Base-by-base conservation (phyloP, 768 basidiomycete genomes). In the Russula foetens region DNA sequence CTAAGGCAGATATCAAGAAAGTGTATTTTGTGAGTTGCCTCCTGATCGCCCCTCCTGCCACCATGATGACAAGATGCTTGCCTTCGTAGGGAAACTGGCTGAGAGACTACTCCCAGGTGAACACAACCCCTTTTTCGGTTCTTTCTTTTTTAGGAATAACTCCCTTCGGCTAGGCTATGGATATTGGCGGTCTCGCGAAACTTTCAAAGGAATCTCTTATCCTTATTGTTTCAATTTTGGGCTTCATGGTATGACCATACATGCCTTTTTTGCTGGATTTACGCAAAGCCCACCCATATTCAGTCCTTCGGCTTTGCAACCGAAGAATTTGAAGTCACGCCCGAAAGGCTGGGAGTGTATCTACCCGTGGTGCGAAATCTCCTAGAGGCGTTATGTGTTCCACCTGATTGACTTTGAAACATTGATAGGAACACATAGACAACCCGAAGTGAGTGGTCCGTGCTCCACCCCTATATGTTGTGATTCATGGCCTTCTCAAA, bases 281-380 rank as follows among this genome's bases (percentile, higher is more conserved):
- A 12, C 24, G 28, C n/a, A 11, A n/a, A 21, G 7, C 19, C 29
- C 24, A 11, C 28, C 26, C n/a, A 6, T 17, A 19, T 21, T 7
- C 64, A 84, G 83, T 82, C 82, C 0, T 84, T 83, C 64, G 83
- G 83, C 33, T 84, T 80, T 61, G 80, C 83, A 14, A 84, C 85
- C 4, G 77, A 78, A 59, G 84, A 86, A 71, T 89, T 86, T 61
- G 24, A 88, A 74, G 83, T 90, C 29, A 90, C 86, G 11, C 74
- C 81, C 33, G 85, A 88, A 51, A 79, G 86, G 52, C 78, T n/a
- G n/a, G n/a, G n/a, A n/a, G n/a, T 91, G n/a, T 90, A 90, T 70
- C 78, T 88, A 2, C 86, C 86, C 4, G 82, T 84, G 11, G 83
- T 81, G 69, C 64, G 78, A 45, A 49, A 15, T 48, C 9, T 29